Evolutionary conservation across 768 basidiomycete species (phyloP).

Genomic region (Xerocomellus intermedius): DNA sequence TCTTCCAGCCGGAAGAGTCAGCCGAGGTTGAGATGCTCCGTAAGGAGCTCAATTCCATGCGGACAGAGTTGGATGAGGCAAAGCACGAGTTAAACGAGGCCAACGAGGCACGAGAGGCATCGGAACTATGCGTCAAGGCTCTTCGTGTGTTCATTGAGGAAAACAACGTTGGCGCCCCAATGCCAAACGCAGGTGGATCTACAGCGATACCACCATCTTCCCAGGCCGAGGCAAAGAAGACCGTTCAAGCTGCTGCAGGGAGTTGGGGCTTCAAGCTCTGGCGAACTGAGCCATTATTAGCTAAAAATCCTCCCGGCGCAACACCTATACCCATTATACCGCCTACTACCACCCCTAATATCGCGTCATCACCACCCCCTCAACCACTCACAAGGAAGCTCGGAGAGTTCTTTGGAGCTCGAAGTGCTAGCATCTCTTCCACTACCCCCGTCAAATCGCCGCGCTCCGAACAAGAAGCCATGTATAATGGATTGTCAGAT

Average conservation of each 20-base stretch:
- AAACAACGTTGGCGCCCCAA: constrained; percentile 54
- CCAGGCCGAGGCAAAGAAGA: constrained; percentile 35
- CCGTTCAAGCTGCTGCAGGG: constrained; percentile 28
- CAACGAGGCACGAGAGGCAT: constrained; percentile 83
- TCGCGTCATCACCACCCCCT: constrained; percentile 27
- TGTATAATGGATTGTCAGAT: constrained; percentile 33
- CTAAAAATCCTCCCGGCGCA: constrained; percentile 27
- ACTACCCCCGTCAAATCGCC: constrained; percentile 28
- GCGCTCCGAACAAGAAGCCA: constrained; percentile 25
- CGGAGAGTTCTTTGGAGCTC: constrained; percentile 66
- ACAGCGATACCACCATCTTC: constrained; percentile 16
- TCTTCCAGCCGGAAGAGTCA: constrained; percentile 30
- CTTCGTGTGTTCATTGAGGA: constrained; percentile 81
- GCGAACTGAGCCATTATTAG: constrained; percentile 41
- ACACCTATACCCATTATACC: constrained; percentile 29
- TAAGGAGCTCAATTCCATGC: constrained; percentile 54
- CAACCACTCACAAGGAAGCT: constrained; percentile 62
- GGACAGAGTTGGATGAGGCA: constrained; percentile 59
- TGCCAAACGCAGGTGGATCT: constrained; percentile 15
- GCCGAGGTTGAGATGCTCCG: constrained; percentile 58
- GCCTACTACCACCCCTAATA: constrained; percentile 19
- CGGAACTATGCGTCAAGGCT: constrained; percentile 79
- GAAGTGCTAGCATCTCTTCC: constrained; percentile 51
- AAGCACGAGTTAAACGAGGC: constrained; percentile 71
- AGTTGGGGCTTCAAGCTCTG: constrained; percentile 76